Percentiles rank a stretch among this genome's conserved stretches.
These are phyloP conservation scores for Sisymbrium altissimum DNA, from an alignment of 345 rosid species.

Conservation along the genomic window DNA sequence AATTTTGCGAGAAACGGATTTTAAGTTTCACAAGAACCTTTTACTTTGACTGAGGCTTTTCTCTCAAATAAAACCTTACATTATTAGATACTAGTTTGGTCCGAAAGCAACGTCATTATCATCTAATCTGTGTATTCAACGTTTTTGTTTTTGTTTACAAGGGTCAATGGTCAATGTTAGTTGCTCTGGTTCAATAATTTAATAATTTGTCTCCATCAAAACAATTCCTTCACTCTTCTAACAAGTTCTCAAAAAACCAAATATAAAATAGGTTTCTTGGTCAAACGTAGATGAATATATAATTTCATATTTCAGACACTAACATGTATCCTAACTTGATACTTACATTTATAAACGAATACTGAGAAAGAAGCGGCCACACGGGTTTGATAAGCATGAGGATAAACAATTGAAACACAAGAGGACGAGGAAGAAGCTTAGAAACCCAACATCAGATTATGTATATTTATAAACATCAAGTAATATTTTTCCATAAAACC, in stretches of 20 bases:
- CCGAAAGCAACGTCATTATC: conserved; percentile 4
- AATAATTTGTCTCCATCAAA: not conserved
- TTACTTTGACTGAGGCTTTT: not conserved
- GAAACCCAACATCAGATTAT: not conserved
- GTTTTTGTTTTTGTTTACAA: not conserved
- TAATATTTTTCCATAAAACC: not conserved
- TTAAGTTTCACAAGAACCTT: not conserved
- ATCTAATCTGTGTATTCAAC: conserved; percentile 1
- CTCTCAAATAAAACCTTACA: not conserved
- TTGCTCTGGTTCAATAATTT: not conserved
- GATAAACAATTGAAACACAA: not conserved
- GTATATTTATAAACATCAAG: not conserved
- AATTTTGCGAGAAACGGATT: not conserved
- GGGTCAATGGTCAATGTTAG: conserved; percentile 25
- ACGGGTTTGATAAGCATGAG: not conserved
- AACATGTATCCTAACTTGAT: not conserved
- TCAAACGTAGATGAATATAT: not conserved
- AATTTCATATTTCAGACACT: not conserved
- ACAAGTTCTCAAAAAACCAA: not conserved
- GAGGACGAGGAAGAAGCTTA: not conserved
- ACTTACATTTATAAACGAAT: not conserved
- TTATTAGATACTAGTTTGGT: not conserved
- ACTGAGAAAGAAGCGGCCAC: not conserved
- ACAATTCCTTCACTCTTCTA: conserved; percentile 12
- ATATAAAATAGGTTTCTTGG: not conserved